Evolutionary conservation across 441 rosid species (phyloP).

Genomic region (Pelargonium fulgidum): DNA sequence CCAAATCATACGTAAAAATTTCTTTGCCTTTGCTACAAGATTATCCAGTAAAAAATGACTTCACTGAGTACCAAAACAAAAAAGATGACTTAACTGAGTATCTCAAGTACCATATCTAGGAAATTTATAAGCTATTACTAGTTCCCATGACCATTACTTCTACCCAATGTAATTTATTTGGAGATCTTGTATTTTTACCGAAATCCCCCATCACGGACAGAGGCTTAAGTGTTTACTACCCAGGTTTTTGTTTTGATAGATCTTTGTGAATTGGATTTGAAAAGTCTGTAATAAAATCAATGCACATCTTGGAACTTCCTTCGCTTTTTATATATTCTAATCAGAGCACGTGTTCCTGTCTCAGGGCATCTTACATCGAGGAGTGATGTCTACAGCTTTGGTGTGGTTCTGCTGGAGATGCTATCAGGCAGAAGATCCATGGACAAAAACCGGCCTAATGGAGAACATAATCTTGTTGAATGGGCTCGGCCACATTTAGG

Average conservation of each 20-base stretch:
- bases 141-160: too few relatives aligned
- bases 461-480: conserved; percentile 62
- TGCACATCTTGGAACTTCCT: background rate
- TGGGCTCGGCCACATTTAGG: conserved; percentile 63
- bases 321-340: background rate
- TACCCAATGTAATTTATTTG: background rate
- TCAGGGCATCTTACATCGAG: conserved; percentile 59
- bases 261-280: background rate
- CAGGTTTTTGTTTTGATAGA: background rate
- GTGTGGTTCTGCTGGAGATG: conserved; percentile 67
- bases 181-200: background rate
- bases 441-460: conserved; percentile 67
- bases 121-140: too few relatives aligned
- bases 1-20: too few relatives aligned
- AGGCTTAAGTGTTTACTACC: background rate
- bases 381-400: conserved; percentile 71
- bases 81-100: too few relatives aligned
- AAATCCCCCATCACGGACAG: too few relatives aligned
- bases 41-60: too few relatives aligned
- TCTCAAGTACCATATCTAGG: too few relatives aligned
- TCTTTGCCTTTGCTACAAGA: background rate
- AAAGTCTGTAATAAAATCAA: background rate
- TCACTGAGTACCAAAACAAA: too few relatives aligned
- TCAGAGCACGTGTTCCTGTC: conserved; percentile 9
- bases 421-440: conserved; percentile 61